Conservation (phyloP, 768 basidiomycete genomes). For the Xanthoconium stramineum region DNA sequence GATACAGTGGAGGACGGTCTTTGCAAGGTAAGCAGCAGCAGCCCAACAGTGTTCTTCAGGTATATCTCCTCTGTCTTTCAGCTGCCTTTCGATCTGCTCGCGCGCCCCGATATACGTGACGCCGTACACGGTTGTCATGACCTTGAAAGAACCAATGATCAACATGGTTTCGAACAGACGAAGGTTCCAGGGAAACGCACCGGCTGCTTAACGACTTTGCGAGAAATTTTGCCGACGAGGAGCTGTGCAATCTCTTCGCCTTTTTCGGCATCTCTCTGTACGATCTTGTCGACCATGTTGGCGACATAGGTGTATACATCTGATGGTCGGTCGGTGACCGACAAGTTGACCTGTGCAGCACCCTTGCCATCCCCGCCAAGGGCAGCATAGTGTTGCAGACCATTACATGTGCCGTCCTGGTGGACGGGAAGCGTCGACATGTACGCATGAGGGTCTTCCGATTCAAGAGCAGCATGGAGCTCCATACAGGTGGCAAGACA, state of each 20-base stretch:
- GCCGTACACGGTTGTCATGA: slow-evolving; percentile 99
- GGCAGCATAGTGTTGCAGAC: slow-evolving; percentile 97
- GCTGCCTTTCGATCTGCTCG: slow-evolving; percentile 89
- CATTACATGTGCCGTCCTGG: slow-evolving; percentile 98
- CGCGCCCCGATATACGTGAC: slow-evolving; percentile 95
- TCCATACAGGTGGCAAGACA: slow-evolving; percentile 93
- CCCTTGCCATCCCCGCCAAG: slow-evolving; percentile 89
- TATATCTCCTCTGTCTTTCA: slow-evolving; percentile 72
- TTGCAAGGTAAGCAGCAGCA: slow-evolving; percentile 77
- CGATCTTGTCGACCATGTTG: slow-evolving; percentile 70
- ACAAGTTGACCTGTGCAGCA: slow-evolving; percentile 89
- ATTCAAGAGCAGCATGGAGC: slow-evolving; percentile 74
- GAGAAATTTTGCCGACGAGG: slow-evolving; percentile 72
- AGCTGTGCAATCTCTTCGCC: slow-evolving; percentile 55
- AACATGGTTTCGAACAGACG: not conserved
- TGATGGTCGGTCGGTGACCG: slow-evolving; percentile 78
- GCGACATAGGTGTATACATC: slow-evolving; percentile 96
- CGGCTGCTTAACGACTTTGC: slow-evolving; percentile 98
- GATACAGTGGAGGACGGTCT: slow-evolving; percentile 74
- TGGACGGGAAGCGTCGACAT: slow-evolving; percentile 83
- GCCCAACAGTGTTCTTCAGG: slow-evolving; percentile 69
- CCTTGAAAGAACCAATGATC: slow-evolving; percentile 37
- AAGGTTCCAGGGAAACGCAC: slow-evolving; percentile 38
- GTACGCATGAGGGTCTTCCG: slow-evolving; percentile 55
- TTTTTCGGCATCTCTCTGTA: slow-evolving; percentile 52